Percentiles rank a stretch among this genome's conserved stretches.
phyloP scores from a whole-genome alignment of 345 rosid species.

The Limnanthes douglasii region DNA sequence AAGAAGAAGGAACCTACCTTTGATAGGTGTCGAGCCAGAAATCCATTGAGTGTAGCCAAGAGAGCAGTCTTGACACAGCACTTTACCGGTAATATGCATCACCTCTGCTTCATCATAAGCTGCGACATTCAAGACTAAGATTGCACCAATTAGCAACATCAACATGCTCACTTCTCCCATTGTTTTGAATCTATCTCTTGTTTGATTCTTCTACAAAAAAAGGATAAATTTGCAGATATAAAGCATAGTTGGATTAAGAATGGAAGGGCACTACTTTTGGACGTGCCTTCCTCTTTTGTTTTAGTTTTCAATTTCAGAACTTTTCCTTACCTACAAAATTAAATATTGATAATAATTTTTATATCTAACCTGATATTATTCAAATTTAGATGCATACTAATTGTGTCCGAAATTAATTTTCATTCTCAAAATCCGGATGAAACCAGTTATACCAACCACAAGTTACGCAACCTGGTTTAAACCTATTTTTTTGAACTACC shows the following conservation, averaged over 20 bases:
- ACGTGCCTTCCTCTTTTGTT: constrained; percentile 15
- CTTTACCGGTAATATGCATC: constrained; percentile 51
- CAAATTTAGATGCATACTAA: no score
- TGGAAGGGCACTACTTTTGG: constrained; percentile 15
- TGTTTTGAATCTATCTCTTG: neutral
- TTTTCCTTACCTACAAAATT: no score
- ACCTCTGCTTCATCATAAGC: constrained; percentile 11
- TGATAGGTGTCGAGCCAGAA: constrained; percentile 41
- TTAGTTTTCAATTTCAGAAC: constrained; percentile 5
- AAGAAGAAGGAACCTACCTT: constrained; percentile 20
- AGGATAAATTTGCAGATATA: constrained; percentile 5
- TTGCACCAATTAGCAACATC: constrained; percentile 7
- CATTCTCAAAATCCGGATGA: no score
- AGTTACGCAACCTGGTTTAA: no score
- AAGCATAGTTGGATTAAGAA: constrained; percentile 9
- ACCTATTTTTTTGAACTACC: no score
- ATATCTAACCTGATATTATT: no score
- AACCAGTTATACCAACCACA: no score
- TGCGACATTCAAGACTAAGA: constrained; percentile 8
- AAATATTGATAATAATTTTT: no score
- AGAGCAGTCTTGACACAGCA: constrained; percentile 71
- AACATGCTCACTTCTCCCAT: constrained; percentile 10
- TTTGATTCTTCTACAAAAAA: constrained; percentile 2
- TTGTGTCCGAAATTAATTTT: no score
- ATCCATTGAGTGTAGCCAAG: constrained; percentile 44